Evolutionary conservation across 2,329 filamentous ascomycete genomes (phyloP), one percentile per base, ranked within the genome.

Genomic region (Diaporthe sp.): DNA sequence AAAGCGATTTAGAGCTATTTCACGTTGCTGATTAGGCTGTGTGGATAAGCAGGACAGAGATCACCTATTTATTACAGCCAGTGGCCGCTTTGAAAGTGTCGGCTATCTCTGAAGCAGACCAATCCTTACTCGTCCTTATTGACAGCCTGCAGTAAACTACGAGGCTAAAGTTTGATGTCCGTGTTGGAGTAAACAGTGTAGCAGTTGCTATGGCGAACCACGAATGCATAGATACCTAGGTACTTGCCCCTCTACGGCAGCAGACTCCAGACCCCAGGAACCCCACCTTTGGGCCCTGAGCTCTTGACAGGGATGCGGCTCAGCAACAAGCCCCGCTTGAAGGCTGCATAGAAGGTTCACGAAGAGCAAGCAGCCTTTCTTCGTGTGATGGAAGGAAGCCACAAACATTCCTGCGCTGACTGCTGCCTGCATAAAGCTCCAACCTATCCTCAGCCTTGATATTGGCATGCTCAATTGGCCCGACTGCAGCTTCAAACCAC

Each of bases 341-440:
- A 55, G 62, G 59, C 72, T 70, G 57, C 72, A 76, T 76, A 71
- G 70, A 76, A 75, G 49, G 59, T 75, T 75, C 75, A 72, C 69
- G 75, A 74, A 76, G 68, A 55, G 39, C 58, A 53, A 39, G 19
- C 70, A 74, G 59, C 69, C 74, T 76, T 76, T 55, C 22, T 25
- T 42, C 13, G 39, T 61, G 31, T 34, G n/a, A 79, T 51, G 62
- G 77, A 77, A 77, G 76, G 76, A 79, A 79, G 79, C 77, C 79
- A 44, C 69, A 74, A 74, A 59, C 69, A 61, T 61, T 77, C 57
- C 57, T 46, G 31, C 58, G 65, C 42, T 61, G 55, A 28, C 49
- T 42, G 65, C 34, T 72, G 68, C 34, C 34, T 42, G 65, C 49
- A 69, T 55, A 69, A 69, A 69, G 49, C 65, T 44, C 15, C 34